Evolutionary conservation across 2,329 filamentous ascomycete genomes (phyloP).

Genomic region (Fusarium zealandicum): DNA sequence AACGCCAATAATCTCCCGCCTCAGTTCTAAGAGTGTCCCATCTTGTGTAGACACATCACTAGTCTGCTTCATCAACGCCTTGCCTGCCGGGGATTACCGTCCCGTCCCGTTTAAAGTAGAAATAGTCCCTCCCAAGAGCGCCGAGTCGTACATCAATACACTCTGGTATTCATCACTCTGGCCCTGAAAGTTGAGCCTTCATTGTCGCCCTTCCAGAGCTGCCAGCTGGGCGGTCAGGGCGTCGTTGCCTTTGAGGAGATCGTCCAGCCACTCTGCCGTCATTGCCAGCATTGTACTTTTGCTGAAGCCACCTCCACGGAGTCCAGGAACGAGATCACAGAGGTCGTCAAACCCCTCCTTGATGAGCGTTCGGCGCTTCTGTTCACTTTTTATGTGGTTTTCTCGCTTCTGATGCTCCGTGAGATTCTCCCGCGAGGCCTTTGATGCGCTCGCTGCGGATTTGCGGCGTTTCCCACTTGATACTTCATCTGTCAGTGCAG

Average conservation of each 20-base stretch:
- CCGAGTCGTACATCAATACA: slow-evolving; percentile 25
- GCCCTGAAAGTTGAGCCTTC: background rate
- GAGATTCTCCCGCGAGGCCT: slow-evolving; percentile 72
- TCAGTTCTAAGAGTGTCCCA: slow-evolving; percentile 11
- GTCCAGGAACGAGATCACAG: slow-evolving; percentile 76
- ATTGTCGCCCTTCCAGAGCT: slow-evolving; percentile 41
- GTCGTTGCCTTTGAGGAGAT: slow-evolving; percentile 73
- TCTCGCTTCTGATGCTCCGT: slow-evolving; percentile 81
- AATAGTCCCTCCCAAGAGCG: slow-evolving; percentile 22
- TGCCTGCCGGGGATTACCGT: slow-evolving; percentile 27
- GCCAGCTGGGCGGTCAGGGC: slow-evolving; percentile 61
- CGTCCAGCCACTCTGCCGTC: slow-evolving; percentile 79
- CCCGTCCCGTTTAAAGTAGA: slow-evolving; percentile 18
- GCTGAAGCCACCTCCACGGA: slow-evolving; percentile 78
- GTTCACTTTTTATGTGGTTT: slow-evolving; percentile 88
- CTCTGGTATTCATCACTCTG: background rate
- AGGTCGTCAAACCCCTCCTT: slow-evolving; percentile 84
- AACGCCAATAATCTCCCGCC: slow-evolving; percentile 16
- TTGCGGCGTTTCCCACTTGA: slow-evolving; percentile 58
- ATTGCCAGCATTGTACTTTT: slow-evolving; percentile 82
- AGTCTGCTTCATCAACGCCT: slow-evolving; percentile 33
- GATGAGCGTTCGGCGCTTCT: slow-evolving; percentile 83
- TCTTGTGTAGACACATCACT: slow-evolving; percentile 9
- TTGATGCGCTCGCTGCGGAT: slow-evolving; percentile 52
- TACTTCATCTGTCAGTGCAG: slow-evolving; percentile 46